A percentile compares a stretch with the other conserved stretches of the same genome.
phyloP scores from a whole-genome alignment of 176 grass and related monocot species.

The Phyllostachys edulis region DNA sequence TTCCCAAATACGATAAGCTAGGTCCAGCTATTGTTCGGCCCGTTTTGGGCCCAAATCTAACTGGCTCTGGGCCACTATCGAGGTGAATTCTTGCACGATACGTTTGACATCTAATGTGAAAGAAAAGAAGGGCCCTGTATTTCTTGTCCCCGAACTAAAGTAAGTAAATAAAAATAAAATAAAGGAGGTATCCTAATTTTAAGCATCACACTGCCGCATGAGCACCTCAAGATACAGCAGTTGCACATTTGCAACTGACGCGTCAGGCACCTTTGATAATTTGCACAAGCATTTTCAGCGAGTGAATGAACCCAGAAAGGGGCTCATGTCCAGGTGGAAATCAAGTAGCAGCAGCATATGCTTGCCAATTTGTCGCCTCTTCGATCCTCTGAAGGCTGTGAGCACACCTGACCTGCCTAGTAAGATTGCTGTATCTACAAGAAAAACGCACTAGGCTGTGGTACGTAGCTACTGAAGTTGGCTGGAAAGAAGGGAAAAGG shows the following conservation, averaged over 20 bases:
- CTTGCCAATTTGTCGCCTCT: too few relatives aligned
- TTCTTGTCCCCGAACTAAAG: too few relatives aligned
- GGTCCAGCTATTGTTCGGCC: too few relatives aligned
- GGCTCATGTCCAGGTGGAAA: neutral
- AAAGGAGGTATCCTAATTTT: too few relatives aligned
- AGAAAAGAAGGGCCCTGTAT: too few relatives aligned
- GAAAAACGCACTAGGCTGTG: neutral
- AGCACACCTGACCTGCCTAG: neutral
- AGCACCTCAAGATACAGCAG: neutral
- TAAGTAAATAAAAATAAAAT: too few relatives aligned
- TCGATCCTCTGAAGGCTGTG: neutral
- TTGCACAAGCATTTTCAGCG: neutral
- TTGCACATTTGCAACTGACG: neutral
- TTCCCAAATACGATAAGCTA: neutral
- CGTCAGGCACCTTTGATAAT: neutral
- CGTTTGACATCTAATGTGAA: too few relatives aligned
- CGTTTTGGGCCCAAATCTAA: neutral
- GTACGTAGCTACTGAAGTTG: slow-evolving; percentile 3
- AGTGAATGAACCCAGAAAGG: neutral
- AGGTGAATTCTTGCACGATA: too few relatives aligned
- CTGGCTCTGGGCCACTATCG: neutral
- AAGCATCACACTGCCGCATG: neutral
- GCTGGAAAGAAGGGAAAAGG: slow-evolving; percentile 10
- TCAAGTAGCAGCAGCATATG: neutral
- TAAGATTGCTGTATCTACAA: slow-evolving; percentile 26